Base-by-base conservation (phyloP, 2,329 filamentous ascomycete species). In the Exophiala viscosa region DNA sequence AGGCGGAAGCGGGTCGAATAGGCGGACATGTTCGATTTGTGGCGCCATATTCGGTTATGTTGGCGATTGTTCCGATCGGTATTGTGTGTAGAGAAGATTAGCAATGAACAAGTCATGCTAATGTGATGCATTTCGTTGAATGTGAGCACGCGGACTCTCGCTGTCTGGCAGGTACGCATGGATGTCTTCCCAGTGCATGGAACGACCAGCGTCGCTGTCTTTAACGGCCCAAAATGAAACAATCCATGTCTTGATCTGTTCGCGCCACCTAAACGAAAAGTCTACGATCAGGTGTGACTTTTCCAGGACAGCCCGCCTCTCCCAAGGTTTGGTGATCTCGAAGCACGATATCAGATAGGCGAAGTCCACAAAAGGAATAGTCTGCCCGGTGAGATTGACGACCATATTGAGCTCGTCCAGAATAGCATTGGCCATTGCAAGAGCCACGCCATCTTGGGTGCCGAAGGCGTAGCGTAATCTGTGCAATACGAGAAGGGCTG, bases 131-230 rank as follows among this genome's bases (percentile, higher is more conserved):
- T 18, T 18, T 8, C 17, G 17, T 40, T 10, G 15, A 35, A 8
- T 13, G 8, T 17, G 11, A 15, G 14, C 28, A 15, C 9, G 15
- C n/a, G 3, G 43, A 18, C 15, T 35, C n/a, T 3, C 23, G 11
- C 13, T 18, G 3, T 18, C 31, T 13, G 13, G 14, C 8, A 45
- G 28, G 4, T 33, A 17, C 9, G 11, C 10, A 13, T 18, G 5
- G 2, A 45, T 45, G 14, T 34, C 43, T n/a, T 45, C 43, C 46
- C 46, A 49, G 46, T 49, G 42, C n/a, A 49, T 49, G 13, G 36
- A 9, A 32, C n/a, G 13, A 33, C 13, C 13, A 23, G 10, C 36
- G 11, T 41, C 23, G 13, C n/a, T 36, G 32, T 49, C 46, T 41
- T 18, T 32, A 18, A n/a, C 32, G 15, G 35, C n/a, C 46, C 46